Evolutionary conservation across 257 asterid genomes (phyloP).

Genomic region (Orobanche coerulescens): DNA sequence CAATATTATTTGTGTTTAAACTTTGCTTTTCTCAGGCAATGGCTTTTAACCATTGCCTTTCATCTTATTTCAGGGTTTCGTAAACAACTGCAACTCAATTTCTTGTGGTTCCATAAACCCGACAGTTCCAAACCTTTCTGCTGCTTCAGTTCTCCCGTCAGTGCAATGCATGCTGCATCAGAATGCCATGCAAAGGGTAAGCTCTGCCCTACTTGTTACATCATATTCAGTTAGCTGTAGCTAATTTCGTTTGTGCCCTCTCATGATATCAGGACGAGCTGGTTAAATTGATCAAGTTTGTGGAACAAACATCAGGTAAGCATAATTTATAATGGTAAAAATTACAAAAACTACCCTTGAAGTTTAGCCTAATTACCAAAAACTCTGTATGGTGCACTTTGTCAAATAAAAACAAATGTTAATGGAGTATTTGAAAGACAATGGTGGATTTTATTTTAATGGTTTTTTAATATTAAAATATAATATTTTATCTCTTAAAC

Average conservation of each 20-base stretch:
- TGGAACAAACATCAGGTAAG: slow-evolving; percentile 80
- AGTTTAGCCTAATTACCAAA: not conserved
- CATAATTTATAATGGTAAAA: not conserved
- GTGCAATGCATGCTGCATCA: slow-evolving; percentile 74
- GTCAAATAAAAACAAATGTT: not conserved
- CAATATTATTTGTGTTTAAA: slow-evolving; percentile 19
- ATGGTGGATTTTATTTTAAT: too few species aligned
- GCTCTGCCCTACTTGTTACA: slow-evolving; percentile 17
- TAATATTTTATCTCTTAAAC: not conserved
- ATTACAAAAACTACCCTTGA: not conserved
- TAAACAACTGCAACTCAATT: slow-evolving; percentile 34
- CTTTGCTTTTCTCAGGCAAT: slow-evolving; percentile 26
- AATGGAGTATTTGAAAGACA: not conserved
- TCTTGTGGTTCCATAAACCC: slow-evolving; percentile 45
- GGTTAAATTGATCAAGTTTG: slow-evolving; percentile 60
- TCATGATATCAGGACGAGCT: slow-evolving; percentile 65
- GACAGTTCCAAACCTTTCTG: slow-evolving; percentile 33
- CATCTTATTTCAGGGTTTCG: slow-evolving; percentile 41
- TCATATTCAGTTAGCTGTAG: slow-evolving; percentile 18
- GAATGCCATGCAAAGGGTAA: slow-evolving; percentile 74
- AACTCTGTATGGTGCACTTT: not conserved
- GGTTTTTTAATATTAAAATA: too few species aligned
- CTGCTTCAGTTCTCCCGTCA: slow-evolving; percentile 66
- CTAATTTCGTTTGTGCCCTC: slow-evolving; percentile 29
- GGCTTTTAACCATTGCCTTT: slow-evolving; percentile 37